Conservation (phyloP, 495 filamentous ascomycete species). For the Xylaria acuta region DNA sequence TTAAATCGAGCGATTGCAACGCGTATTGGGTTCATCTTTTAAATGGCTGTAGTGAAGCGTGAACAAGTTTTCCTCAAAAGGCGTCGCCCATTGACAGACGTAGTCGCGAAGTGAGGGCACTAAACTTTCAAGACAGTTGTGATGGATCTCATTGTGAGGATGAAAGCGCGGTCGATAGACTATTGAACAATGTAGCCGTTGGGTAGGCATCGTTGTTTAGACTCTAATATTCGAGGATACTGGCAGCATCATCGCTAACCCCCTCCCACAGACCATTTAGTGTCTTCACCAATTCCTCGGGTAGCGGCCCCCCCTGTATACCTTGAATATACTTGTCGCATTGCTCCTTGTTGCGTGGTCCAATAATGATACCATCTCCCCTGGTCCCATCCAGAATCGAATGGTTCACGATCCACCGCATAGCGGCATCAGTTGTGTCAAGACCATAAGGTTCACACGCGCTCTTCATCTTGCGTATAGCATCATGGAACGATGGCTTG, state of each 20-base stretch:
- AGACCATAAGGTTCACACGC: background rate
- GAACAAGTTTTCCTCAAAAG: background rate
- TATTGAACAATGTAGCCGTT: background rate
- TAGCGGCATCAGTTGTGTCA: background rate
- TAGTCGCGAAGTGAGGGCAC: background rate
- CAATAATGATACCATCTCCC: background rate
- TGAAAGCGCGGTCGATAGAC: background rate
- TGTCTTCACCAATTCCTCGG: background rate
- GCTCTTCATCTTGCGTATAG: conserved; percentile 45
- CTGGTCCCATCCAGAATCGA: background rate
- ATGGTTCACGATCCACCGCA: background rate
- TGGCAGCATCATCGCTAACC: background rate
- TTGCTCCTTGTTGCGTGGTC: background rate
- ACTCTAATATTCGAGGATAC: background rate
- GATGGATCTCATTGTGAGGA: background rate
- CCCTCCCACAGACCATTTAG: background rate
- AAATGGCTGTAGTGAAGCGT: background rate
- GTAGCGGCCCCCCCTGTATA: background rate
- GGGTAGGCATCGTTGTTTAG: background rate
- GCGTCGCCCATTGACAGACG: background rate
- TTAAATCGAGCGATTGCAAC: background rate
- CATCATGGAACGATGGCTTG: conserved; percentile 46
- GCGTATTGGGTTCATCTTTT: background rate
- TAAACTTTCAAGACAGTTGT: background rate
- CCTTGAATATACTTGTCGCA: background rate